Base-by-base conservation (phyloP, 176 grass and related monocot species). In the Poa pratensis region DNA sequence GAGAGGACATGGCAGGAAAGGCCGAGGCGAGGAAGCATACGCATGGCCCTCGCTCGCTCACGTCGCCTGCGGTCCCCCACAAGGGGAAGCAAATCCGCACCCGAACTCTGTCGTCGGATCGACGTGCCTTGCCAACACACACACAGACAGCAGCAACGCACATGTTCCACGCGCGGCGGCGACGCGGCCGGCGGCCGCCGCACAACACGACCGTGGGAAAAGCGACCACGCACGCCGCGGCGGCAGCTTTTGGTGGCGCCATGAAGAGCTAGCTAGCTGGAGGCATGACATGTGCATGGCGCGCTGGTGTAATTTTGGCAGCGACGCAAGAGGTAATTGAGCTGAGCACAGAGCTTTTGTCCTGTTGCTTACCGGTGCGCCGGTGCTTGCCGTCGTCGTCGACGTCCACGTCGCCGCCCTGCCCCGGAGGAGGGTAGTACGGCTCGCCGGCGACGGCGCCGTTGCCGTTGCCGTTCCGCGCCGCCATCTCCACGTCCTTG, bases 331-430 rank as follows among this genome's bases (percentile, higher is more conserved):
- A 70, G 19, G 7, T 10, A 26, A 35, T 35, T 35, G 48, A 35
- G 34, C 34, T 32, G 30, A 32, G 30, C 30, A 32, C 30, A 32
- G 30, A 32, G 30, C 30, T 32, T 23, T 58, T 13, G 30, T 35
- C 9, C 2, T 1, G 7, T 3, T 2, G 18, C 76, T 19, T 64
- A 87, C 94, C 95, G 3, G 86, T 92, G 16, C 95, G 79, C 84
- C 90, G 90, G 23, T 72, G 86, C 84, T 73, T 86, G 74, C 95
- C 95, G 81, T 97, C 95, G 83, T 97, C 95, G 86, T 94, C 89
- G 30, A 85, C 78, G 51, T 76, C 76, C 4, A 23, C 87, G 45
- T 35, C 71, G 65, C 27, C 42, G 76, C 54, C 75, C 37, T 54
- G 24, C 18, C 4, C 77, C 46, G 28, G 70, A 15, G 10, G 34